Conservation (phyloP, 257 asterid genomes). For the Linaria vulgaris region DNA sequence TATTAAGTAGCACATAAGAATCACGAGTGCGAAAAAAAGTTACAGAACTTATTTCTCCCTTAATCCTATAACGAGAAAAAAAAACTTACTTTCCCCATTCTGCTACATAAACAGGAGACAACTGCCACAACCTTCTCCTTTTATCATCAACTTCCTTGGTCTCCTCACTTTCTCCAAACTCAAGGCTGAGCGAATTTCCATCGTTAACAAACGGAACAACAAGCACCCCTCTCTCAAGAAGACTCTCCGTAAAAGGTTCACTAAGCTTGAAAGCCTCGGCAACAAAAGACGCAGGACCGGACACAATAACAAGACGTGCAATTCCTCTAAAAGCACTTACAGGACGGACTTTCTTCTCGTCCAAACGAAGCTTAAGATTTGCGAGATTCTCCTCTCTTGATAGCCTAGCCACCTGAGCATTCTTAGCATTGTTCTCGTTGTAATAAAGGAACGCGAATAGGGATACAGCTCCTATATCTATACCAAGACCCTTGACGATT, state of each 20-base stretch:
- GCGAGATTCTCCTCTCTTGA: constrained; percentile 87
- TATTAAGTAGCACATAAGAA: not conserved
- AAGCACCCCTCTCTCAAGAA: constrained; percentile 79
- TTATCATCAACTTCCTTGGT: constrained; percentile 46
- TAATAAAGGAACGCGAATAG: constrained; percentile 77
- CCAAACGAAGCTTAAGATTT: constrained; percentile 78
- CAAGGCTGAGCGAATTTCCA: constrained; percentile 52
- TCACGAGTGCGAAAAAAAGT: not conserved
- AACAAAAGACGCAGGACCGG: constrained; percentile 77
- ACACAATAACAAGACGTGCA: constrained; percentile 84
- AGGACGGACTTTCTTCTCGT: constrained; percentile 61
- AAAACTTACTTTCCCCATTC: constrained; percentile 83
- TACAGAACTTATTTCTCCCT: not conserved
- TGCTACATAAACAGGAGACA: constrained; percentile 55
- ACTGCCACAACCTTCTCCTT: constrained; percentile 88
- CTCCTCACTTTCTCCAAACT: constrained; percentile 65
- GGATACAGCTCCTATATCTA: constrained; percentile 75
- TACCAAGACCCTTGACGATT: constrained; percentile 66
- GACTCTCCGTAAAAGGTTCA: constrained; percentile 66
- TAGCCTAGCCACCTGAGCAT: constrained; percentile 76
- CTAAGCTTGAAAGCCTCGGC: constrained; percentile 67
- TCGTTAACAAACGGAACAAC: constrained; percentile 83
- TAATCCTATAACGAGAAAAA: too few species aligned
- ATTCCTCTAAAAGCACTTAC: constrained; percentile 81
- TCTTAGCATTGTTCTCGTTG: constrained; percentile 69